Evolutionary conservation across 805 yeast species (phyloP).

Genomic region (Phaffomyces opuntiae): DNA sequence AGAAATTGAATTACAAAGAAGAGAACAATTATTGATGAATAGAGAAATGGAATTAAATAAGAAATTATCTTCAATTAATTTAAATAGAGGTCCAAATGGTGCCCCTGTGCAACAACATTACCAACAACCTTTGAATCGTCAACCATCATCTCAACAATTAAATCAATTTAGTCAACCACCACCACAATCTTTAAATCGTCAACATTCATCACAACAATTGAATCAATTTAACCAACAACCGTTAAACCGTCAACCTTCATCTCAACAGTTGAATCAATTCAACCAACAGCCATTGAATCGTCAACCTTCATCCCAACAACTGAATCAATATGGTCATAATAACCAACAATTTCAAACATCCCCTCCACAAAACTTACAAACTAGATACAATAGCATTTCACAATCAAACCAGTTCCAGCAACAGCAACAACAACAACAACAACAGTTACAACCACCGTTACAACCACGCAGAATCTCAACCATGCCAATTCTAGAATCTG

Average conservation of each 20-base stretch:
- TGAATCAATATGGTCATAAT: not conserved
- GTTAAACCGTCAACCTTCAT: conserved; percentile 1
- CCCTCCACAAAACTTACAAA: conserved; percentile 8
- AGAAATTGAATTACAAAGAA: conserved; percentile 22
- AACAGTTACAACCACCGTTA: not conserved
- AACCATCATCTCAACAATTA: not conserved
- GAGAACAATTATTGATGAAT: conserved; percentile 17
- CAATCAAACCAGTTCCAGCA: not conserved
- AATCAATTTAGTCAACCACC: conserved; percentile 5
- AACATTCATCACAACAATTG: conserved; percentile 1
- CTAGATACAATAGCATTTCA: conserved; percentile 13
- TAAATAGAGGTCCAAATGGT: conserved; percentile 7
- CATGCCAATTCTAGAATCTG: conserved; percentile 14
- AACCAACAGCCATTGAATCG: conserved; percentile 2
- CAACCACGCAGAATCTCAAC: conserved; percentile 22
- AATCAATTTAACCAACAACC: conserved; percentile 1
- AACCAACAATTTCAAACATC: not conserved
- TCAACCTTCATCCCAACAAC: conserved; percentile 1
- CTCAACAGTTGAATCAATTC: conserved; percentile 4
- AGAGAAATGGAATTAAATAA: conserved; percentile 23
- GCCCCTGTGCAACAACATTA: conserved; percentile 5
- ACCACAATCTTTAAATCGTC: conserved; percentile 5
- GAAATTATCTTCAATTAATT: conserved; percentile 11
- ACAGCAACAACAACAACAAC: conserved; percentile 6
- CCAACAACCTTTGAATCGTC: conserved; percentile 3